Base-by-base conservation (phyloP, 257 asterid species). In the Leonotis leonurus region DNA sequence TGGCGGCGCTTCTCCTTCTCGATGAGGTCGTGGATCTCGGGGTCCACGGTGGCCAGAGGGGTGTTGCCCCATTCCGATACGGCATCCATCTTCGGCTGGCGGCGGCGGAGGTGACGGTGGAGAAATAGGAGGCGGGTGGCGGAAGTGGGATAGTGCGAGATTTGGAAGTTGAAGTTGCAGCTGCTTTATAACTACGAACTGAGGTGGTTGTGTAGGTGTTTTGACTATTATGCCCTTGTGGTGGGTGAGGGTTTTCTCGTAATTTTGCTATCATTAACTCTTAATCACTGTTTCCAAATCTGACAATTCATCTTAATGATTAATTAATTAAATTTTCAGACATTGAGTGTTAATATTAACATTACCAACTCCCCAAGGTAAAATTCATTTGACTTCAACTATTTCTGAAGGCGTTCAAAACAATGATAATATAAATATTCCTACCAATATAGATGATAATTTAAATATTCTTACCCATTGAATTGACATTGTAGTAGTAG, bases 1-100 rank as follows among this genome's bases (percentile, higher is more conserved):
- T 81, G 88, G 62, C 88, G 88, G 76, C 85, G 85, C 56, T 81
- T 81, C 65, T 81, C 88, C 72, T 78, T 78, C 80, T 81, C 88
- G 52, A 81, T 81, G 32, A 81, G 88, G 57, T 81, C 88, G 64
- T 78, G 70, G 81, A 81, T 81, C 48, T 78, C 88, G 3, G 88
- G 88, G 56, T 81, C 88, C 29, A 81, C 76, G 71, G 51, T 50
- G 70, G 79, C 12, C 65, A 81, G 85, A 14, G 81, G 56, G 40
- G 63, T 74, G 76, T 81, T 81, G 18, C 88, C 88, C 85, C 88
- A 82, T 9, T 60, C 75, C 2, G 77, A 5, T 2, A 82, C 85
- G 37, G 85, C 74, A 69, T 82, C 88, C 88, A 82, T 82, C 36
- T 60, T n/a, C n/a, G n/a, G n/a, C n/a, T n/a, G n/a, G n/a, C n/a